phyloP scores from a whole-genome alignment of 805 yeast genomes.

The Brettanomyces sp. region DNA sequence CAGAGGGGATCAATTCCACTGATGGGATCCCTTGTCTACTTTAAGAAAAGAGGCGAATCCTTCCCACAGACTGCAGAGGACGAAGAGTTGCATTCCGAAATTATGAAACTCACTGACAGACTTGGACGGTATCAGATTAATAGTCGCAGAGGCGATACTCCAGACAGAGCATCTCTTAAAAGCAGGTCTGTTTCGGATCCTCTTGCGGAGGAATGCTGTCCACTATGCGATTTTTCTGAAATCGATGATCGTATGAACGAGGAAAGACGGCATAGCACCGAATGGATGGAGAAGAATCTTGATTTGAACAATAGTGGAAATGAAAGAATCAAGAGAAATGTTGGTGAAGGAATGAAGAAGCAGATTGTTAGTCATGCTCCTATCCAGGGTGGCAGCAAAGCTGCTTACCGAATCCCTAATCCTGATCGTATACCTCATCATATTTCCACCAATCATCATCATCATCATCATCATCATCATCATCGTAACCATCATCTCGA shows the following conservation, averaged over 20 bases:
- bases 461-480: constrained; percentile 1
- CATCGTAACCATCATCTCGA: constrained; percentile 2
- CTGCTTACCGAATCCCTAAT: constrained; percentile 2
- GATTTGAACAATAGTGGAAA: too few species aligned
- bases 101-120: background rate
- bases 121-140: background rate
- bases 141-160: background rate
- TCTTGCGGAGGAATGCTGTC: background rate
- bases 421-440: constrained; percentile 3
- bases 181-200: background rate
- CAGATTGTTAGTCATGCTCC: too few species aligned
- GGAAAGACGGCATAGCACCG: constrained; percentile 8
- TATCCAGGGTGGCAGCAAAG: background rate
- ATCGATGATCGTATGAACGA: constrained; percentile 10
- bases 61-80: background rate
- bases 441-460: constrained; percentile 1
- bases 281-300: constrained; percentile 3
- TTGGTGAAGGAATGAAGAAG: too few species aligned
- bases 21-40: constrained; percentile 22
- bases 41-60: constrained; percentile 2
- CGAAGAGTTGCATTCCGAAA: background rate
- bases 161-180: background rate
- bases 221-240: constrained; percentile 4
- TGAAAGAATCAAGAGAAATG: too few species aligned
- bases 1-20: constrained; percentile 17